Evolutionary conservation across 306 rosid species (phyloP).

Genomic region (Carpinus fangiana): DNA sequence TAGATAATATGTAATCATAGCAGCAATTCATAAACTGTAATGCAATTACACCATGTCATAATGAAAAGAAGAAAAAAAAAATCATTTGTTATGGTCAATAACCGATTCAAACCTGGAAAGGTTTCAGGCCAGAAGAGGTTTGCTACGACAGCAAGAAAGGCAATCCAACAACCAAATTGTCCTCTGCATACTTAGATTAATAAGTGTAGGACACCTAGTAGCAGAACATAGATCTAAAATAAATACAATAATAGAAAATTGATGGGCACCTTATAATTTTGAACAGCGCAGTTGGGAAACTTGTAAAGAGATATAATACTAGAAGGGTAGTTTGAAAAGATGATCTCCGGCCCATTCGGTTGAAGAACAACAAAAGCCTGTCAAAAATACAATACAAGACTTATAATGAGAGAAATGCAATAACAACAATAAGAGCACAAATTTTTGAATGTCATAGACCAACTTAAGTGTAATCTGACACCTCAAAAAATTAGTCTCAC

Average conservation of each 20-base stretch:
- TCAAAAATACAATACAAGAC: not conserved
- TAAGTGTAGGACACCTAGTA: not conserved
- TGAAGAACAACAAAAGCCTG: conserved; percentile 47
- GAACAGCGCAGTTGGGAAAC: conserved; percentile 43
- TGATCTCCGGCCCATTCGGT: conserved; percentile 39
- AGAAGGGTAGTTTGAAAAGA: conserved; percentile 36
- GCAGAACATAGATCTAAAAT: conserved; percentile 1
- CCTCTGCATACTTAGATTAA: conserved; percentile 36
- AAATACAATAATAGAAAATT: not conserved
- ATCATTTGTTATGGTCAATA: not conserved
- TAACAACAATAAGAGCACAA: not conserved
- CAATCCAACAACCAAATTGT: conserved; percentile 47
- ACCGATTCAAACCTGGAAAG: conserved; percentile 37
- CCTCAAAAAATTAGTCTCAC: too few relatives aligned
- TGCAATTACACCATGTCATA: not conserved
- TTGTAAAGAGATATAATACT: conserved; percentile 35
- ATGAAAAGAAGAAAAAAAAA: not conserved
- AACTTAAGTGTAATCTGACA: not conserved
- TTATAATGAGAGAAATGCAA: not conserved
- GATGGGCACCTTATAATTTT: conserved; percentile 39
- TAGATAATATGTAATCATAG: conserved; percentile 9
- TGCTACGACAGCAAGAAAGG: conserved; percentile 42
- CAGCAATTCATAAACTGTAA: not conserved
- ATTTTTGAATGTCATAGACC: not conserved
- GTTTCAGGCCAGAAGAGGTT: conserved; percentile 34